Percentiles rank a stretch among this genome's conserved stretches.
phyloP scores from a whole-genome alignment of 2,329 filamentous ascomycete genomes.

The Fusarium guadeloupense region DNA sequence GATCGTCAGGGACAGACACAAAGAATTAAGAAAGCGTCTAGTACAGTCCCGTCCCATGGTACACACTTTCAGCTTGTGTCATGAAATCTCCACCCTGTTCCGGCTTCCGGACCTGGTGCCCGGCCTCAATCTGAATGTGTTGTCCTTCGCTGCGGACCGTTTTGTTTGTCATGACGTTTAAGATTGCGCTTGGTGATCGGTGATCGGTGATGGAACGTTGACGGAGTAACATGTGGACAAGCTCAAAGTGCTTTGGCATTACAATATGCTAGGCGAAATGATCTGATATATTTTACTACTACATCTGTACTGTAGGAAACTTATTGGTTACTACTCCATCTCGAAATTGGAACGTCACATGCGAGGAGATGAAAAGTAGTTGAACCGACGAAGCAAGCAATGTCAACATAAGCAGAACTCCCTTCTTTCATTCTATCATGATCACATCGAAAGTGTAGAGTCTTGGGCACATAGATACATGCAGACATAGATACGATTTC shows the following conservation, averaged over 20 bases:
- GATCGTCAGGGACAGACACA: slow-evolving; percentile 41
- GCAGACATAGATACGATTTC: slow-evolving; percentile 21
- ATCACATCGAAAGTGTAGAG: not conserved
- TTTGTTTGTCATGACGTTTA: slow-evolving; percentile 7
- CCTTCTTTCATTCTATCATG: slow-evolving; percentile 2
- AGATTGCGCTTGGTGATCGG: not conserved
- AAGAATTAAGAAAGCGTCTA: slow-evolving; percentile 23
- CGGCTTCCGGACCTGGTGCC: slow-evolving; percentile 1
- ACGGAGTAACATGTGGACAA: not conserved
- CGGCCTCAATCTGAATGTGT: not conserved
- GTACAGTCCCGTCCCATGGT: not conserved
- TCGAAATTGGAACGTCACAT: not conserved
- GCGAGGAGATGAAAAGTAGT: not conserved
- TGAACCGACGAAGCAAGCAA: not conserved
- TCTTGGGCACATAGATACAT: slow-evolving; percentile 22
- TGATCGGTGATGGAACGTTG: slow-evolving; percentile 8
- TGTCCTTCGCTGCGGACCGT: slow-evolving; percentile 2
- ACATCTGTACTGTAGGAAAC: slow-evolving; percentile 2
- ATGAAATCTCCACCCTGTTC: slow-evolving; percentile 6
- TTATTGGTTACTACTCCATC: not conserved
- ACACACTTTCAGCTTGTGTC: slow-evolving; percentile 7
- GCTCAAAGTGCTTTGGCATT: not conserved
- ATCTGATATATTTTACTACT: too few species aligned
- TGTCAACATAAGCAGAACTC: not conserved
- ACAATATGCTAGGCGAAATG: not conserved